Evolutionary conservation across 345 rosid species (phyloP).

Genomic region (Draba incana): DNA sequence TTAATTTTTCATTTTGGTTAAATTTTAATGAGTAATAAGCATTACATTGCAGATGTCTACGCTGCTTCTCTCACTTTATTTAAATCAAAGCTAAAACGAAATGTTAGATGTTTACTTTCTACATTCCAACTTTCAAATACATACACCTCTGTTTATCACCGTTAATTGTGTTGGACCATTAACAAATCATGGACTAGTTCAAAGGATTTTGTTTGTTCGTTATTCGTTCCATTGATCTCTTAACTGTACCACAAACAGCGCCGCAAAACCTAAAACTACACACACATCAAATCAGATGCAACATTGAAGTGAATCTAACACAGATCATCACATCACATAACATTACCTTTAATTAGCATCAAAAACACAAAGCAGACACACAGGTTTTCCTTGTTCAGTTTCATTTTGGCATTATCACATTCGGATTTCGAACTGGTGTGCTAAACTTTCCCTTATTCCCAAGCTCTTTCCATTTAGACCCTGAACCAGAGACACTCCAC

Average conservation of each 20-base stretch:
- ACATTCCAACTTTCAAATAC: no score
- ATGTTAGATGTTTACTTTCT: no score
- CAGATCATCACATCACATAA: not conserved
- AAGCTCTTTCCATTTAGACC: conserved; percentile 66
- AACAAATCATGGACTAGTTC: not conserved
- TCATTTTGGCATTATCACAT: conserved; percentile 48
- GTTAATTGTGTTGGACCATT: no score
- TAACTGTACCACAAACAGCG: conserved; percentile 14
- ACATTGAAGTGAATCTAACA: conserved; percentile 24
- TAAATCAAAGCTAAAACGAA: not conserved
- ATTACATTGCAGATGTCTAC: conserved; percentile 11
- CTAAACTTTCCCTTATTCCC: conserved; percentile 49
- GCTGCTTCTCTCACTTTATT: not conserved
- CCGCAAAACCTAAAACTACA: conserved; percentile 30
- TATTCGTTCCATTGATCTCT: conserved; percentile 22
- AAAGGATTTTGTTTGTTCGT: conserved; percentile 5
- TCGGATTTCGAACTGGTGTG: conserved; percentile 62
- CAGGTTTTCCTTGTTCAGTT: not conserved
- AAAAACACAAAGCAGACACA: not conserved
- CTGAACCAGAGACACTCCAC: conserved; percentile 87
- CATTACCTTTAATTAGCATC: conserved; percentile 16
- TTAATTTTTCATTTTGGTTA: conserved; percentile 14
- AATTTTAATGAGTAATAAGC: conserved; percentile 29
- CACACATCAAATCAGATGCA: conserved; percentile 3
- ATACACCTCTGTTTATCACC: no score